These are phyloP conservation scores for Backusella westeae DNA, from an alignment of 192 early-diverging fungal species.

Conservation along the genomic window DNA sequence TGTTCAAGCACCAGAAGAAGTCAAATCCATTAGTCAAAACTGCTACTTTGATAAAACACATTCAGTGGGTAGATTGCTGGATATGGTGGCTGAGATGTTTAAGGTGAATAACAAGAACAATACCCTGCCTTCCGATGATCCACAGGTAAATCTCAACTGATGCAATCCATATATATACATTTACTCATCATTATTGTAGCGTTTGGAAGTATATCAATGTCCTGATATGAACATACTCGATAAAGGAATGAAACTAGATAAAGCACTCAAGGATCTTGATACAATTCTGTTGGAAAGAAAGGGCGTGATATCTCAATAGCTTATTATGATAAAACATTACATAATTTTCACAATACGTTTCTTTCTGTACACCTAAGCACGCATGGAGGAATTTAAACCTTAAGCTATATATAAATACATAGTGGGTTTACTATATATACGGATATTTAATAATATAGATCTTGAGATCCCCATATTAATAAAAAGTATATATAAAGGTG, in stretches of 20 bases:
- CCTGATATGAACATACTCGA: conserved; percentile 7
- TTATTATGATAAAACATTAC: background rate
- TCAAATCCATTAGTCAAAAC: background rate
- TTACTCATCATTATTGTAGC: background rate
- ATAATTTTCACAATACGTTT: too few species aligned
- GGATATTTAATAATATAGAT: too few species aligned
- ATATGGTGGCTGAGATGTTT: conserved; percentile 11
- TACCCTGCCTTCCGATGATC: background rate
- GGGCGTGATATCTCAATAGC: background rate
- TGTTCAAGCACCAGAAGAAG: conserved; percentile 8
- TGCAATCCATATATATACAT: background rate
- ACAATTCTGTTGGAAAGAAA: conserved; percentile 18
- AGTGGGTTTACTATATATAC: too few species aligned
- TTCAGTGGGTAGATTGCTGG: conserved; percentile 4
- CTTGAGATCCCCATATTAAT: too few species aligned
- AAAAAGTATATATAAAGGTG: background rate
- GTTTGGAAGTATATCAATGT: conserved; percentile 5
- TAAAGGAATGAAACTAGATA: background rate
- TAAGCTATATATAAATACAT: too few species aligned
- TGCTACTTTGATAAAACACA: conserved; percentile 16
- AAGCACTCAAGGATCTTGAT: background rate
- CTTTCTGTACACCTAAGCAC: too few species aligned
- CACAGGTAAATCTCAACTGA: background rate
- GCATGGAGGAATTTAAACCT: too few species aligned
- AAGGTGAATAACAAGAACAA: conserved; percentile 13